Evolutionary conservation across 441 rosid genomes (phyloP), one percentile per base, ranked within the genome.

Genomic region (Brassica hybrid): DNA sequence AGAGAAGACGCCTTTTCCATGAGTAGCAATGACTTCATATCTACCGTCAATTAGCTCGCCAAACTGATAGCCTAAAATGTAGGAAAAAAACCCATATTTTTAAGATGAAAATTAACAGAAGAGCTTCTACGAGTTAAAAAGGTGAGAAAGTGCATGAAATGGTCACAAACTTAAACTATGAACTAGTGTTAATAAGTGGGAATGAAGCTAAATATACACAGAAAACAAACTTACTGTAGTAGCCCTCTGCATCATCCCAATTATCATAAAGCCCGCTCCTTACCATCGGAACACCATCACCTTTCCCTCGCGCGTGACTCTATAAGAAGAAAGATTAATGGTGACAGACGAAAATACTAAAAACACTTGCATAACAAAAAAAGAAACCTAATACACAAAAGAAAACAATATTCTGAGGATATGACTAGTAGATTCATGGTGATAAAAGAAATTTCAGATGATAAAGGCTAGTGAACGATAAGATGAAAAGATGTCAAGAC

Each of bases 201-300:
- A 62, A 69, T 12, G 34, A 18, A 61, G 21, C 57, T 14, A 18
- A n/a, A 45, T 50, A 19, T 19, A 59, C 34, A 66, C 5, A 48
- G 23, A 63, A 52, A 54, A 30, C 4, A 73, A 62, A 83, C 97
- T 84, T 88, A 96, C 99, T 90, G 70, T 96, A 96, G 78, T 96
- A 96, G 45, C 99, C 99, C 75, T 88, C 99, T 18, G 97, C 90
- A 80, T 96, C 99, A 90, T 96, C 98, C 99, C 98, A 96, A 72
- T 96, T 96, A 88, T 96, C 98, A 83, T 92, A 81, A 71, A 91
- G 91, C 75, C 92, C 98, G 14, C 61, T 56, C 61, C 61, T 56
- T 56, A 56, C 61, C 61, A 56, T 56, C 25, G 61, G 61, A 56
- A 56, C 61, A 56, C 61, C 61, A 56, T 18, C 61, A 56, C 61